Base-by-base conservation (phyloP, 192 early-diverging fungal genomes). In the Backusella parvicylindrica region DNA sequence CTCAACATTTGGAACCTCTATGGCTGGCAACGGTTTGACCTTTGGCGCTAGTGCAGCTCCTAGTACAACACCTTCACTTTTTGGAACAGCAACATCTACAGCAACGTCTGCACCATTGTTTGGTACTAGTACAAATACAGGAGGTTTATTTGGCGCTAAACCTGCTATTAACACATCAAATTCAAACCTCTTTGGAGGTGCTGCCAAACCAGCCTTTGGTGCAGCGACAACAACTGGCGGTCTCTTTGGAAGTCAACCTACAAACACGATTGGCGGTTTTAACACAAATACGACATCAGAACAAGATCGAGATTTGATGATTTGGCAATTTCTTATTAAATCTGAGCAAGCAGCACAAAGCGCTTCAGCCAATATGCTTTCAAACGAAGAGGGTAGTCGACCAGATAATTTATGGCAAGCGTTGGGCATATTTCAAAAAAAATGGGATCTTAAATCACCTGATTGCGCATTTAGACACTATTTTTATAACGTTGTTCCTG, bases 401-500 rank as follows among this genome's bases (percentile, higher is more conserved):
- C 77, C 84, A 43, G 79, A 84, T 30, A 78, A 81, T 30, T 73
- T 83, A n/a, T 89, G 91, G 87, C 90, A 91, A 32, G 82, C 87
- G 43, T 71, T 95, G 13, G 75, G 90, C 74, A 76, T 87, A 37
- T 89, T 97, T 36, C 91, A 91, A 74, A 87, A 88, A 35, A 84
- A 83, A 72, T 97, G 95, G 95, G 89, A 96, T 74, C 91, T 93
- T 8, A 78, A 87, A 26, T 90, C 88, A 50, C 90, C 93, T 15
- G 84, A 85, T 71, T 97, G 93, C 75, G 88, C 90, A 60, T 96
- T 97, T 79, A 92, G 92, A 88, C 90, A 95, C 74, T 99, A 97
- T 77, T 97, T 99, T 80, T 99, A 99, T 83, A 99, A 98, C 77
- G 89, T 95, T 74, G 95, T 94, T 0, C 90, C 95, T 81, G 92